These are phyloP conservation scores for Chalaropsis thielavioides DNA, from an alignment of 2,329 filamentous ascomycete species.

Conservation along the genomic window DNA sequence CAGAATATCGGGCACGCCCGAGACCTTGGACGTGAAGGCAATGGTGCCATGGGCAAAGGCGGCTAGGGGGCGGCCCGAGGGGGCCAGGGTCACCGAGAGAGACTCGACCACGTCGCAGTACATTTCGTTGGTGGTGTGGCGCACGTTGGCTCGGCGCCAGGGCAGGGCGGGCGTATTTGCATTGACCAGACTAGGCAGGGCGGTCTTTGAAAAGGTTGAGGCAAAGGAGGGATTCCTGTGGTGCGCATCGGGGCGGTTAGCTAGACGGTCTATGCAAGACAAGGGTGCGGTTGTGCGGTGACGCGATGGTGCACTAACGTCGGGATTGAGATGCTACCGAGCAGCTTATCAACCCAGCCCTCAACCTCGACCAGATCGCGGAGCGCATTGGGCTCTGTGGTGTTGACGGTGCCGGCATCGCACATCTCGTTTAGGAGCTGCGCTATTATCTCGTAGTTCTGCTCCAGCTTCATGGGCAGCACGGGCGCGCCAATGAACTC, in stretches of 20 bases:
- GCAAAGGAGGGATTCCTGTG: constrained; percentile 30
- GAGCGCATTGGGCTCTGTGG: constrained; percentile 85
- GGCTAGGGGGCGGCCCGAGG: constrained; percentile 72
- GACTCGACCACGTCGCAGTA: constrained; percentile 94
- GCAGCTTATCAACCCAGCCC: constrained; percentile 72
- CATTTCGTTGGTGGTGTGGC: constrained; percentile 91
- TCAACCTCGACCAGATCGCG: constrained; percentile 86
- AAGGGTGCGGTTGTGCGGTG: neutral
- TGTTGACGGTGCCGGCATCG: constrained; percentile 76
- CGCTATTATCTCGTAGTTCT: constrained; percentile 82
- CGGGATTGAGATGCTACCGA: constrained; percentile 76
- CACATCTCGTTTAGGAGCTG: constrained; percentile 94
- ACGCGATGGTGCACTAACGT: constrained; percentile 34
- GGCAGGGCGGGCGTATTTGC: constrained; percentile 48
- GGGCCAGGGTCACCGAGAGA: constrained; percentile 72
- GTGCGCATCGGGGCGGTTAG: neutral
- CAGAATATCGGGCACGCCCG: constrained; percentile 80
- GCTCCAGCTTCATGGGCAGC: constrained; percentile 72
- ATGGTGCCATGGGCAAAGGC: constrained; percentile 86
- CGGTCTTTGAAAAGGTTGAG: constrained; percentile 28
- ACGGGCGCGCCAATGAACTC: constrained; percentile 86
- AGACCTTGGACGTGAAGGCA: constrained; percentile 88
- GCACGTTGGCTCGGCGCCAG: constrained; percentile 82
- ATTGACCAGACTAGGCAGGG: constrained; percentile 28
- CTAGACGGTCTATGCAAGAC: constrained; percentile 16